Conservation (phyloP, 768 basidiomycete species). For the Pholiota molesta region DNA sequence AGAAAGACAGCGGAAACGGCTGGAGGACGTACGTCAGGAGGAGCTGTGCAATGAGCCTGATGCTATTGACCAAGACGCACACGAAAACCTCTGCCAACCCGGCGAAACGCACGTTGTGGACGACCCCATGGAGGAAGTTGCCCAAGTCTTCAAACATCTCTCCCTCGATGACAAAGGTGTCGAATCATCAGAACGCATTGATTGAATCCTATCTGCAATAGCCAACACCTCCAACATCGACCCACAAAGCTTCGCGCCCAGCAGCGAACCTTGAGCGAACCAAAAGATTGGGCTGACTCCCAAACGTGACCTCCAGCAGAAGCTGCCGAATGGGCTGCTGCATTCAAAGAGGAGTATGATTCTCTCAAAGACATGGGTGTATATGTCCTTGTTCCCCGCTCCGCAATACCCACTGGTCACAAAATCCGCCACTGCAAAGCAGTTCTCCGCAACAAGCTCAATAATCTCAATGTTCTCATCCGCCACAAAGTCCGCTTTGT, state of each 20-base stretch:
- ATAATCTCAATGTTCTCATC: not conserved
- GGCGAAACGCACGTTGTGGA: not conserved
- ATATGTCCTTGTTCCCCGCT: too few species aligned
- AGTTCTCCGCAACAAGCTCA: not conserved
- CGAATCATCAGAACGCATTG: not conserved
- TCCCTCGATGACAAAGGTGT: not conserved
- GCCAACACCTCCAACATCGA: conserved; percentile 1
- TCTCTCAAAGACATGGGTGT: too few species aligned
- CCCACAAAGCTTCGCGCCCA: not conserved
- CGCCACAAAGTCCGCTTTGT: conserved; percentile 42
- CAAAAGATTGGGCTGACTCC: conserved; percentile 8
- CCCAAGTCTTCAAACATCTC: not conserved
- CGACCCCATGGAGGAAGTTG: not conserved
- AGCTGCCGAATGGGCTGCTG: not conserved
- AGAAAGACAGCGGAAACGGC: not conserved
- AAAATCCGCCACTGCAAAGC: not conserved
- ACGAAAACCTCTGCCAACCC: not conserved
- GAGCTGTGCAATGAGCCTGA: not conserved
- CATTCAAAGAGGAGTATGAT: not conserved
- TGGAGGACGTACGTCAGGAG: conserved; percentile 2
- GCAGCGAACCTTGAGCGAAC: conserved; percentile 7
- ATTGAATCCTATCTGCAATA: conserved; percentile 3
- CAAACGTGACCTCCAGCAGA: not conserved
- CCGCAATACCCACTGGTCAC: too few species aligned
- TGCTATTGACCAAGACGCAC: not conserved